Evolutionary conservation across 192 early-diverging fungal genomes (phyloP).

Genomic region (Backusella westeae): DNA sequence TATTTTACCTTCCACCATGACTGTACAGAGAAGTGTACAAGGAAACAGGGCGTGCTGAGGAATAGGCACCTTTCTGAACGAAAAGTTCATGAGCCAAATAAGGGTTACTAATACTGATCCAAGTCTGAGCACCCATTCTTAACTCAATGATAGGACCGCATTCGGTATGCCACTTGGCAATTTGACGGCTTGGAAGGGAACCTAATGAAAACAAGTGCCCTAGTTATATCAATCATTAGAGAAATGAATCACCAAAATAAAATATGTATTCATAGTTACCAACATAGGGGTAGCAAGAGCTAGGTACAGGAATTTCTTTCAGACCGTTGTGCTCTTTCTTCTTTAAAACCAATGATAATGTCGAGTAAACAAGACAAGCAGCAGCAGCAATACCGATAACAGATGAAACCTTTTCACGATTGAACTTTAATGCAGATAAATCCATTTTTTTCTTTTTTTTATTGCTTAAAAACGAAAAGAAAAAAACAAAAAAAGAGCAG

Average conservation of each 20-base stretch:
- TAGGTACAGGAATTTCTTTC: not conserved
- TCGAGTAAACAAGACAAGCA: not conserved
- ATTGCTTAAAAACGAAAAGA: not conserved
- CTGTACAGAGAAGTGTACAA: not conserved
- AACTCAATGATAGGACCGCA: not conserved
- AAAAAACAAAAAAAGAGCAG: too few species aligned
- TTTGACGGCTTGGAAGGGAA: not conserved
- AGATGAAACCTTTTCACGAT: not conserved
- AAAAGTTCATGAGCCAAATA: conserved; percentile 10
- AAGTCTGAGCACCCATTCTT: not conserved
- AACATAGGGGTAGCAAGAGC: not conserved
- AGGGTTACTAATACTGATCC: not conserved
- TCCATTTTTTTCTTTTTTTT: not conserved
- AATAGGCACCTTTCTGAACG: not conserved
- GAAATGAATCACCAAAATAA: not conserved
- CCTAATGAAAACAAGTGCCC: conserved; percentile 1
- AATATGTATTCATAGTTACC: not conserved
- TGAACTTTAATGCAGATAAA: not conserved
- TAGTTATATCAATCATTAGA: not conserved
- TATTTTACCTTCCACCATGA: conserved; percentile 4
- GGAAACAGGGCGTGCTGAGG: not conserved
- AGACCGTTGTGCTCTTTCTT: not conserved
- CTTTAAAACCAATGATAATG: not conserved
- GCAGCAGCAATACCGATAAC: not conserved
- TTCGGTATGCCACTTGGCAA: conserved; percentile 3